These are phyloP conservation scores for Sporormia fimetaria DNA, from an alignment of 495 filamentous ascomycete genomes.

Conservation along the genomic window DNA sequence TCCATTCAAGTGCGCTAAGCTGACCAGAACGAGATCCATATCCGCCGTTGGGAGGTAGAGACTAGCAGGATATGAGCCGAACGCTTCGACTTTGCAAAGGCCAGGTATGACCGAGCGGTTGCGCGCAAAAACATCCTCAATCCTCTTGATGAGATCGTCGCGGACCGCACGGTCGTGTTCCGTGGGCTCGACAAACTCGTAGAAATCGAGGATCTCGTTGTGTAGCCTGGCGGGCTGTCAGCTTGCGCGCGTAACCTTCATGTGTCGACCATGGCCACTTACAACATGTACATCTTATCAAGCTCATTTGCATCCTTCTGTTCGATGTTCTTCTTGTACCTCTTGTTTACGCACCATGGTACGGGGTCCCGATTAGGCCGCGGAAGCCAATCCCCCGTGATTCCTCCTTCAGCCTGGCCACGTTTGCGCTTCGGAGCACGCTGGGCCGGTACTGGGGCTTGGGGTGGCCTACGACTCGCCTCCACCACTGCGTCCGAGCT, in stretches of 20 bases:
- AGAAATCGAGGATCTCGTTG: constrained; percentile 82
- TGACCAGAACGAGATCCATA: constrained; percentile 85
- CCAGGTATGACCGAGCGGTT: constrained; percentile 29
- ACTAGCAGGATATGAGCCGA: constrained; percentile 85
- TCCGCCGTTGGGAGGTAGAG: constrained; percentile 86
- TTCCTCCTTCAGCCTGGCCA: constrained; percentile 43
- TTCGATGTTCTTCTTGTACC: no score
- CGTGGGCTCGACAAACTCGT: constrained; percentile 66
- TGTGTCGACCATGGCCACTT: constrained; percentile 2
- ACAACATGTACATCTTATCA: constrained; percentile 7
- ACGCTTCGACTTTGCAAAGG: constrained; percentile 49
- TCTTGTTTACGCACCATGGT: constrained; percentile 41
- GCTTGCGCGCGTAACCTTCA: no score
- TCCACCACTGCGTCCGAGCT: no score
- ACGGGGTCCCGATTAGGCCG: constrained; percentile 36
- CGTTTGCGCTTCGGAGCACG: constrained; percentile 55
- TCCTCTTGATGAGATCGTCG: constrained; percentile 54
- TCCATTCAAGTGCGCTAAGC: constrained; percentile 42
- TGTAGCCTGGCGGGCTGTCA: constrained; percentile 45
- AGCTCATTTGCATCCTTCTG: no score
- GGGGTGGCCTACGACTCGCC: no score
- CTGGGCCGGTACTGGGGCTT: no score
- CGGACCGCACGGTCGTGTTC: constrained; percentile 66
- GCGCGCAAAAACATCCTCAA: constrained; percentile 42
- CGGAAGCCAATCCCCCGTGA: constrained; percentile 49